Evolutionary conservation across 345 rosid genomes (phyloP).

Genomic region (Angophora floribunda): DNA sequence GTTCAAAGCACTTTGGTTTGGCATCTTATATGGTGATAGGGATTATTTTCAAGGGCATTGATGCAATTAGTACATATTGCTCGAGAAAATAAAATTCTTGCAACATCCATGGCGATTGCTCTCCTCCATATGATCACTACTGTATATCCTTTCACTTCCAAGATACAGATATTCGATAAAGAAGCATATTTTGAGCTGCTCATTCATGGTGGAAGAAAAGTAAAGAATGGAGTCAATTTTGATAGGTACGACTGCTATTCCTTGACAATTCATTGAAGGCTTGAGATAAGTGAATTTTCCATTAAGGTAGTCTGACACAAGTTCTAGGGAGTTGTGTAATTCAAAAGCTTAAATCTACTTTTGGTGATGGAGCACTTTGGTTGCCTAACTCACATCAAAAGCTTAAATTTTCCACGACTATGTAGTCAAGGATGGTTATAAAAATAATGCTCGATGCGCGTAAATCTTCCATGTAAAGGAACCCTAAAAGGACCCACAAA

Average conservation of each 20-base stretch:
- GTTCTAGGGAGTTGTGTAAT: neutral
- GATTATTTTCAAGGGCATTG: neutral
- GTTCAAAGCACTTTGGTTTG: neutral
- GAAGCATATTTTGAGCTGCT: neutral
- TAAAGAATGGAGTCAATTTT: too few species aligned
- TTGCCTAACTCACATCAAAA: neutral
- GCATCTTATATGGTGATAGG: neutral
- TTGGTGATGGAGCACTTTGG: neutral
- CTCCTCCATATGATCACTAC: neutral
- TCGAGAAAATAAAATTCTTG: neutral
- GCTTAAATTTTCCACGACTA: neutral
- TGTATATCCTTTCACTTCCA: neutral
- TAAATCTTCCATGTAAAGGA: neutral
- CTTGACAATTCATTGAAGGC: neutral
- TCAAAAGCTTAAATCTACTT: neutral
- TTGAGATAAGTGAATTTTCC: neutral
- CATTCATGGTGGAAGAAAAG: neutral
- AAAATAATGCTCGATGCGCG: neutral
- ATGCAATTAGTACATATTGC: neutral
- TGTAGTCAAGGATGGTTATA: neutral
- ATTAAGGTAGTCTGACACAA: neutral
- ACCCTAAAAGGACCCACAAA: neutral
- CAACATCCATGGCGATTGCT: neutral
- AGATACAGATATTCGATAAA: neutral
- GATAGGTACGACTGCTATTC: too few species aligned